A percentile compares a stretch with the other conserved stretches of the same genome.
Conservation (phyloP, 352 stramenopile genomes). For the Aphanomyces stellatus region DNA sequence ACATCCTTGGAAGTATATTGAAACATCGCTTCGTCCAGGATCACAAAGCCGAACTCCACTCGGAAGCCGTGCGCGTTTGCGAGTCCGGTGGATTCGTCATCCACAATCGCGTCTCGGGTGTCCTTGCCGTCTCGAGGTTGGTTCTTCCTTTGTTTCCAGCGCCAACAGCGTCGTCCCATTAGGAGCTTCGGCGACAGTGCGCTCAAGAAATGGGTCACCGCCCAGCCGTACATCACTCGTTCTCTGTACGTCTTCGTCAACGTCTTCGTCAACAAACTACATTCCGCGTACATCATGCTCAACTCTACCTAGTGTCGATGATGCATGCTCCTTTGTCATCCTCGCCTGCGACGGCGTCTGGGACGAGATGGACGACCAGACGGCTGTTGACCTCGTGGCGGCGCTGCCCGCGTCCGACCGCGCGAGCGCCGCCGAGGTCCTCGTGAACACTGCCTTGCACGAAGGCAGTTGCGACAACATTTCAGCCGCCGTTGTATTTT, state of each 20-base stretch:
- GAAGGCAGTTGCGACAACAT: conserved; percentile 67
- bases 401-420: conserved; percentile 31
- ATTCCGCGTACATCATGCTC: neutral
- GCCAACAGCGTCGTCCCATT: too few relatives aligned
- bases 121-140: conserved; percentile 69
- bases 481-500: conserved; percentile 64
- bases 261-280: too few relatives aligned
- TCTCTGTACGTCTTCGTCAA: conserved; percentile 29
- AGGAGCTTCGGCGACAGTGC: conserved; percentile 74
- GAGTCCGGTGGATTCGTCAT: conserved; percentile 59
- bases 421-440: conserved; percentile 34
- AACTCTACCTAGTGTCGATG: conserved; percentile 29
- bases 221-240: conserved; percentile 33
- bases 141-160: too few relatives aligned
- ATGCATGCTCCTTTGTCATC: conserved; percentile 56
- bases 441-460: conserved; percentile 47
- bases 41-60: conserved; percentile 55
- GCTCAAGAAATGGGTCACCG: conserved; percentile 63
- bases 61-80: conserved; percentile 49
- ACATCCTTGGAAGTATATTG: neutral
- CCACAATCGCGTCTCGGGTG: conserved; percentile 53
- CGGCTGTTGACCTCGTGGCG: conserved; percentile 53
- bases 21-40: conserved; percentile 32
- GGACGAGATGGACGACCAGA: conserved; percentile 69
- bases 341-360: conserved; percentile 74